Conservation (phyloP, 2,329 filamentous ascomycete genomes). For the Xylariomycetidae sp. region DNA sequence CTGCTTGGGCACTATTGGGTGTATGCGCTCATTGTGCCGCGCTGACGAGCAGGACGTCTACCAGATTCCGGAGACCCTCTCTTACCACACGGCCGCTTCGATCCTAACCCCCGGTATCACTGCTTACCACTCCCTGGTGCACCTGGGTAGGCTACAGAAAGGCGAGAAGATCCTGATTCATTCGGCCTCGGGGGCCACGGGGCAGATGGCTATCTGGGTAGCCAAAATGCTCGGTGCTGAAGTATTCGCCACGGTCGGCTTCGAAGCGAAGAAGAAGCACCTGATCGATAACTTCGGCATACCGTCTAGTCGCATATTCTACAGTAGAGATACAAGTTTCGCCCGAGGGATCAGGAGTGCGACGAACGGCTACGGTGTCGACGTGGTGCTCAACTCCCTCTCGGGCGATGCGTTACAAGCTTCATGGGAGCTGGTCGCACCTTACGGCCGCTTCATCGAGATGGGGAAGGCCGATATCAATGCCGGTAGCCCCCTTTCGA, state of each 20-base stretch:
- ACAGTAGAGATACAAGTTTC: slow-evolving; percentile 26
- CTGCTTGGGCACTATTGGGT: slow-evolving; percentile 8
- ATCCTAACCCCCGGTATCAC: slow-evolving; percentile 17
- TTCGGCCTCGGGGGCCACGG: slow-evolving; percentile 15
- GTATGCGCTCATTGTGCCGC: slow-evolving; percentile 16
- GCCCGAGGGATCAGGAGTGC: slow-evolving; percentile 21
- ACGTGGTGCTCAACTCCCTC: slow-evolving; percentile 29
- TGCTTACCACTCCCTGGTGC: slow-evolving; percentile 21
- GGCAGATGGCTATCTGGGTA: slow-evolving; percentile 17
- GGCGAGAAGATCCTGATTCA: slow-evolving; percentile 21
- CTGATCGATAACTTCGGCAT: slow-evolving; percentile 26
- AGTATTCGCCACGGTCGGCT: slow-evolving; percentile 29
- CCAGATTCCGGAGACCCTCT: slow-evolving; percentile 10
- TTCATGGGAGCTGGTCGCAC: slow-evolving; percentile 31
- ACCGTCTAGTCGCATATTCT: slow-evolving; percentile 27
- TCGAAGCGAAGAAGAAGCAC: slow-evolving; percentile 26
- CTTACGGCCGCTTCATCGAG: slow-evolving; percentile 32
- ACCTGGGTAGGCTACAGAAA: slow-evolving; percentile 19
- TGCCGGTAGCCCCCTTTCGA: slow-evolving; percentile 31
- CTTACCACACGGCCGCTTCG: slow-evolving; percentile 10
- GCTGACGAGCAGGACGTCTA: slow-evolving; percentile 4
- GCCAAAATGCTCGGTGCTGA: slow-evolving; percentile 15
- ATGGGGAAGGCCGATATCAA: slow-evolving; percentile 30
- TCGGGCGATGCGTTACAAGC: slow-evolving; percentile 26
- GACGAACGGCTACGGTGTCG: slow-evolving; percentile 27